Evolutionary conservation across 2,329 filamentous ascomycete genomes (phyloP).

Genomic region (Sclerotinia minor): DNA sequence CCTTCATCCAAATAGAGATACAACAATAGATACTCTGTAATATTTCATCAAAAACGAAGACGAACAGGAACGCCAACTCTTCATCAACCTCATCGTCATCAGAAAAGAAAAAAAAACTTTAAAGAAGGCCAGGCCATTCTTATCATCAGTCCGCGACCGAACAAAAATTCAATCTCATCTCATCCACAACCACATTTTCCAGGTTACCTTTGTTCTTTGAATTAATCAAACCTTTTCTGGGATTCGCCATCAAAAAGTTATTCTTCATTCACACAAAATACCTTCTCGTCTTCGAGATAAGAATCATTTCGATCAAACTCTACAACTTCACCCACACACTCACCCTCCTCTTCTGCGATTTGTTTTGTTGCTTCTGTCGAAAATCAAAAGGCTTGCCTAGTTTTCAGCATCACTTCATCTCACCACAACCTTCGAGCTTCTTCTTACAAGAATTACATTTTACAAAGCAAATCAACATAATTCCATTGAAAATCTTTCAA

Average conservation of each 20-base stretch:
- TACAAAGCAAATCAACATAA: slow-evolving; percentile 19
- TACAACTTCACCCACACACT: neutral
- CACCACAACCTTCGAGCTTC: slow-evolving; percentile 19
- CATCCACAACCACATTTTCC: neutral
- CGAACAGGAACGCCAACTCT: neutral
- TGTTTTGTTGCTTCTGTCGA: slow-evolving; percentile 16
- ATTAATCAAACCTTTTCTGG: slow-evolving; percentile 14
- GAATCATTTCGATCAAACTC: slow-evolving; percentile 7
- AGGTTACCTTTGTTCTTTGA: neutral
- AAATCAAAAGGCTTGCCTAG: slow-evolving; percentile 19
- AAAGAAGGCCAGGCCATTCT: slow-evolving; percentile 8
- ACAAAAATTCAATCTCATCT: neutral
- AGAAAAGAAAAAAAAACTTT: neutral
- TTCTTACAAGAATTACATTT: slow-evolving; percentile 13
- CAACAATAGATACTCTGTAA: slow-evolving; percentile 10
- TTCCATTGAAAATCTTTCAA: neutral
- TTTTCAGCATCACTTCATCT: neutral
- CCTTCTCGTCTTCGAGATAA: slow-evolving; percentile 4
- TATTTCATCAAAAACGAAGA: neutral
- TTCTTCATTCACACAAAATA: neutral
- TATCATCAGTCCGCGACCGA: slow-evolving; percentile 14
- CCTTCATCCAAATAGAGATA: slow-evolving; percentile 1
- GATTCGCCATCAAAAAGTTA: slow-evolving; percentile 6
- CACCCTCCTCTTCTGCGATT: neutral
- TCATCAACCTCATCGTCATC: neutral